Conservation (phyloP, 768 basidiomycete genomes). For the Rhodotorula diobovata region DNA sequence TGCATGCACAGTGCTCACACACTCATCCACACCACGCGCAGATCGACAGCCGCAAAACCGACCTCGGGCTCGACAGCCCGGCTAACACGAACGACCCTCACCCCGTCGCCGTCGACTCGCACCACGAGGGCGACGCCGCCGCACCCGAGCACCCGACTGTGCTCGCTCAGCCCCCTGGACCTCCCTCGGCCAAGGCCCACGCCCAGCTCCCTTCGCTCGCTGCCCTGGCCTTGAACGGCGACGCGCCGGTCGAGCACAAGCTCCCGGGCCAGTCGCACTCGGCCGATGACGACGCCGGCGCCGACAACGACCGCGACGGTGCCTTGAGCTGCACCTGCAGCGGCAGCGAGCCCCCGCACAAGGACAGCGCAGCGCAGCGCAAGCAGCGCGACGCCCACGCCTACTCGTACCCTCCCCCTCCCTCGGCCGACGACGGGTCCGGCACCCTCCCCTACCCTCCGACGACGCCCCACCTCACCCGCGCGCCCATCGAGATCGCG, state of each 20-base stretch:
- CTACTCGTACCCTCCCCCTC: conserved; percentile 34
- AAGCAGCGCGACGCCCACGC: not conserved
- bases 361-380: not conserved
- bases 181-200: not conserved
- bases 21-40: not conserved
- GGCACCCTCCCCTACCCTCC: conserved; percentile 25
- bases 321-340: too few species aligned
- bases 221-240: conserved; percentile 6
- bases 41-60: not conserved
- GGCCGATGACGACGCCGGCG: not conserved
- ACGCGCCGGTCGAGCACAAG: conserved; percentile 6
- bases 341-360: not conserved
- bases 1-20: not conserved
- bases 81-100: not conserved
- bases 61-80: not conserved
- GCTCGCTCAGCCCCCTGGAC: not conserved
- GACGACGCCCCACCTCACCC: conserved; percentile 42
- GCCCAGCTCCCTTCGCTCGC: conserved; percentile 9
- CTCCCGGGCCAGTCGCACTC: not conserved
- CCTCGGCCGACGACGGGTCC: not conserved
- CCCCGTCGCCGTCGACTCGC: too few species aligned
- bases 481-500: conserved; percentile 44
- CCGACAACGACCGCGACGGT: too few species aligned
- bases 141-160: not conserved
- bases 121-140: not conserved